Conservation (phyloP, 2,329 filamentous ascomycete genomes). For the Botrytis cinerea region DNA sequence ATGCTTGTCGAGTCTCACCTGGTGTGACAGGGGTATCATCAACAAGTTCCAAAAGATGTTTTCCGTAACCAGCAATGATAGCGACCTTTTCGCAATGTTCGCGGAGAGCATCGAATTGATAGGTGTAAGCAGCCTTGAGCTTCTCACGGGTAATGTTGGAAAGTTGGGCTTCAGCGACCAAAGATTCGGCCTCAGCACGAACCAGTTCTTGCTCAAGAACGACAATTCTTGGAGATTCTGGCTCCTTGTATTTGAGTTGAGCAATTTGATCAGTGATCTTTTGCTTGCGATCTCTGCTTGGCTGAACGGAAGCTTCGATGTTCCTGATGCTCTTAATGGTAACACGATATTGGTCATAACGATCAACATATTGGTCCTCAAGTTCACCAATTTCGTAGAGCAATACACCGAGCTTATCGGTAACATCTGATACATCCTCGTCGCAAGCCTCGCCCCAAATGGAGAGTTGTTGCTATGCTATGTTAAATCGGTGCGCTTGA, state of each 20-base stretch:
- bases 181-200: constrained; percentile 96
- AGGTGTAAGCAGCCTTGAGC: constrained; percentile 96
- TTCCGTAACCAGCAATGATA: constrained; percentile 96
- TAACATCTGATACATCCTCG: constrained; percentile 97
- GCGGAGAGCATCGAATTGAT: constrained; percentile 95
- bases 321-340: constrained; percentile 99
- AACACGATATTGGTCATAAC: constrained; percentile 98
- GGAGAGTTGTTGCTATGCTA: constrained; percentile 87
- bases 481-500: constrained; percentile 25
- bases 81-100: constrained; percentile 98
- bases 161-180: constrained; percentile 95
- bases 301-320: constrained; percentile 97
- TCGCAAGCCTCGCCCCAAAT: constrained; percentile 96
- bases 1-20: constrained; percentile 91
- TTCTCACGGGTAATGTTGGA: constrained; percentile 99
- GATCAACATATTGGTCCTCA: constrained; percentile 95
- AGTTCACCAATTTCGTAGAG: constrained; percentile 93
- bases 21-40: constrained; percentile 97
- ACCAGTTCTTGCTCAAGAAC: constrained; percentile 98
- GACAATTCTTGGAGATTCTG: constrained; percentile 95
- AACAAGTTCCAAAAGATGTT: constrained; percentile 94
- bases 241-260: constrained; percentile 99
- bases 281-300: constrained; percentile 96
- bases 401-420: constrained; percentile 95
- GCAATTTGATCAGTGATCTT: constrained; percentile 99